Evolutionary conservation across 1,139 yeast species (phyloP).

Genomic region (Torulaspora pretoriensis): DNA sequence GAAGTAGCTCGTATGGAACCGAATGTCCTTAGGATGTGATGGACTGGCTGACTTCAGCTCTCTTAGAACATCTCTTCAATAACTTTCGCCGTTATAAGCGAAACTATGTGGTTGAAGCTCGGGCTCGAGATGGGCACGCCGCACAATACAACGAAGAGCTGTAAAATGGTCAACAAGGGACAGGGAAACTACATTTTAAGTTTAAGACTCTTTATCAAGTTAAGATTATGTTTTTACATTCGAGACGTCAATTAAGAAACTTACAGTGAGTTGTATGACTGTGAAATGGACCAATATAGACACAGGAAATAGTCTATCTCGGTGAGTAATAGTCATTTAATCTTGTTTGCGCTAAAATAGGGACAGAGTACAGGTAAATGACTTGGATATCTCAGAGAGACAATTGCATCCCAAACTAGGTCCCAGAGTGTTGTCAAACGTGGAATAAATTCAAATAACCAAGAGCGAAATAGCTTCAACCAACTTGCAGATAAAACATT

Average conservation of each 20-base stretch:
- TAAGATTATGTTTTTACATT: neutral
- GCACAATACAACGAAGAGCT: too few relatives aligned
- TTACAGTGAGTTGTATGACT: slow-evolving; percentile 38
- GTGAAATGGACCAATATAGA: slow-evolving; percentile 66
- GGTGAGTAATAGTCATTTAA: slow-evolving; percentile 70
- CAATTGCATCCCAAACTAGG: slow-evolving; percentile 43
- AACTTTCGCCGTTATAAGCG: too few relatives aligned
- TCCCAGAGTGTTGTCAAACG: slow-evolving; percentile 92
- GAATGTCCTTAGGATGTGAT: too few relatives aligned
- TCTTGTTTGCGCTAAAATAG: slow-evolving; percentile 96
- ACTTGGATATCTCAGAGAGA: neutral
- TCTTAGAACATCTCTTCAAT: too few relatives aligned
- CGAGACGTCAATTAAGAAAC: neutral
- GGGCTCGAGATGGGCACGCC: too few relatives aligned
- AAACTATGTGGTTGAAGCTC: too few relatives aligned
- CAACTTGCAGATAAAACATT: slow-evolving; percentile 1
- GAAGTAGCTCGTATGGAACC: neutral
- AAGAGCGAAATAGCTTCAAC: slow-evolving; percentile 2
- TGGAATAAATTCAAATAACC: slow-evolving; percentile 2
- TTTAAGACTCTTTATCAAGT: neutral
- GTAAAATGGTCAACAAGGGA: neutral
- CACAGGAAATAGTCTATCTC: slow-evolving; percentile 41
- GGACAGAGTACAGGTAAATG: slow-evolving; percentile 60
- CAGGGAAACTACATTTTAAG: neutral
- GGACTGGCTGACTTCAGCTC: too few relatives aligned